A percentile compares a stretch with the other conserved stretches of the same genome.
Evolutionary conservation across 495 filamentous ascomycete genomes (phyloP).

Genomic region (Darksidea phi): DNA sequence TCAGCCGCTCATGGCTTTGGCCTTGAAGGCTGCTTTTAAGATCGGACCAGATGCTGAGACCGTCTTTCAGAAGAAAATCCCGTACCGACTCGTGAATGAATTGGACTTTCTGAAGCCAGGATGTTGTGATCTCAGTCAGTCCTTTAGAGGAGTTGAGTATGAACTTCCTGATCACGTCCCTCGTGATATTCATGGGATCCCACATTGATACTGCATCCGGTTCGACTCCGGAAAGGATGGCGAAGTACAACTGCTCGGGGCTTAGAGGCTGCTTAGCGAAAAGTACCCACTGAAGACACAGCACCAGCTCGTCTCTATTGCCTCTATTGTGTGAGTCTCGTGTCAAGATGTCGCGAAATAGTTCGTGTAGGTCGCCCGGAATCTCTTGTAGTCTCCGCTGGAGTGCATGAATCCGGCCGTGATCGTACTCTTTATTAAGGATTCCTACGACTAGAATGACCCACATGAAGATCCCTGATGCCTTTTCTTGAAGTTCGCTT

Average conservation of each 20-base stretch:
- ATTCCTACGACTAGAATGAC: slow-evolving; percentile 24
- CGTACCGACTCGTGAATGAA: slow-evolving; percentile 27
- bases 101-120: not conserved
- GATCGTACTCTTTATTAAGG: slow-evolving; percentile 19
- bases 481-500: slow-evolving; percentile 7
- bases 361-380: slow-evolving; percentile 11
- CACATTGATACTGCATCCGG: not conserved
- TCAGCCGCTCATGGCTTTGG: slow-evolving; percentile 18
- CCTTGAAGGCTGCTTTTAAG: not conserved
- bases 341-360: slow-evolving; percentile 15
- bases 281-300: slow-evolving; percentile 20
- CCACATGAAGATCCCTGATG: slow-evolving; percentile 25
- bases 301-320: not conserved
- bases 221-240: not conserved
- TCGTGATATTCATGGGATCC: not conserved
- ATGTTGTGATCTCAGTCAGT: slow-evolving; percentile 9
- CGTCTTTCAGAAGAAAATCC: slow-evolving; percentile 22
- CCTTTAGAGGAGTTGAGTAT: slow-evolving; percentile 14
- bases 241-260: slow-evolving; percentile 16
- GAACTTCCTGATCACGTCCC: slow-evolving; percentile 2
- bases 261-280: not conserved
- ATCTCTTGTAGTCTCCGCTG: slow-evolving; percentile 7
- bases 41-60: slow-evolving; percentile 1
- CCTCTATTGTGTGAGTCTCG: slow-evolving; percentile 7
- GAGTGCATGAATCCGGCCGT: slow-evolving; percentile 4